Evolutionary conservation across 345 rosid genomes (phyloP).

Genomic region (Salix purpurea): DNA sequence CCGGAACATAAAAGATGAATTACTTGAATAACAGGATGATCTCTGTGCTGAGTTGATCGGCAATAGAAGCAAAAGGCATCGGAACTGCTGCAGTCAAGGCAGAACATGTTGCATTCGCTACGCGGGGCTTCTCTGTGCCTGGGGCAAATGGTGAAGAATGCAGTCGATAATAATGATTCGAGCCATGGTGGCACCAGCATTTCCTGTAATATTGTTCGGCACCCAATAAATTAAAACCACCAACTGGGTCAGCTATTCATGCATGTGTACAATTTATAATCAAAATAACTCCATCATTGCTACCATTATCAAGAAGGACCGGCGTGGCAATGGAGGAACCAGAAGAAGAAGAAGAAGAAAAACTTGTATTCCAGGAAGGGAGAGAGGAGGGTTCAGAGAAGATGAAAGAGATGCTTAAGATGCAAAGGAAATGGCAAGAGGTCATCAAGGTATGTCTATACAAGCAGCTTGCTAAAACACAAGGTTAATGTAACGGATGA

Average conservation of each 20-base stretch:
- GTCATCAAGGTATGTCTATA: slow-evolving; percentile 9
- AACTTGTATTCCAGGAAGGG: neutral
- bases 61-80: slow-evolving; percentile 76
- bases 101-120: slow-evolving; percentile 87
- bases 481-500: slow-evolving; percentile 13
- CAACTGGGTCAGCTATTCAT: neutral
- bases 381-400: slow-evolving; percentile 3
- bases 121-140: slow-evolving; percentile 57
- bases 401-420: slow-evolving; percentile 18
- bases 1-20: neutral
- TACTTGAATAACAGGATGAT: slow-evolving; percentile 81
- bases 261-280: neutral
- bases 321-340: slow-evolving; percentile 8
- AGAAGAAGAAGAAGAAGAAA: neutral
- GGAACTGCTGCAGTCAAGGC: slow-evolving; percentile 55
- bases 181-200: slow-evolving; percentile 82
- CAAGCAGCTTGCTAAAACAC: slow-evolving; percentile 3
- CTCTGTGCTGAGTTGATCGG: slow-evolving; percentile 70
- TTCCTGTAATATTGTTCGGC: neutral
- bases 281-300: neutral
- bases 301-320: slow-evolving; percentile 25
- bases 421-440: slow-evolving; percentile 8
- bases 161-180: slow-evolving; percentile 53
- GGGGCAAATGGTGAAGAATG: slow-evolving; percentile 60
- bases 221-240: neutral